phyloP scores from a whole-genome alignment of 2,329 filamentous ascomycete genomes.

The Alternaria sp. region DNA sequence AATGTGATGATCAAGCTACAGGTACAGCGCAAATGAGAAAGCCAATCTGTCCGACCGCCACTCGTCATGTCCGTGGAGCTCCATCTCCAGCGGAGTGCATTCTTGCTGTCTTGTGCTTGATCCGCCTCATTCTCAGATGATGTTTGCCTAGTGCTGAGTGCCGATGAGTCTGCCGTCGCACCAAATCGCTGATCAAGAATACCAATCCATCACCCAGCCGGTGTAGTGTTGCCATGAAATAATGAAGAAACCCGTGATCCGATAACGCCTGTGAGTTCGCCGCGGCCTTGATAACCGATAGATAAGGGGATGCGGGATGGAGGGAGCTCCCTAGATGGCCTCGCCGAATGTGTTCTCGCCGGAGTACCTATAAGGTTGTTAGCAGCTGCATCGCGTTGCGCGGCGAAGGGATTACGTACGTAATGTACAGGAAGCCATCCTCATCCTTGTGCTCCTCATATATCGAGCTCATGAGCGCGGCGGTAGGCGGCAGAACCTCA shows the following conservation, averaged over 20 bases:
- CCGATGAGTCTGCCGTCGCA: conserved; percentile 6
- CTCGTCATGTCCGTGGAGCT: not conserved
- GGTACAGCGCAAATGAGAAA: conserved; percentile 23
- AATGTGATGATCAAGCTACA: conserved; percentile 29
- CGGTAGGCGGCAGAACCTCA: conserved; percentile 94
- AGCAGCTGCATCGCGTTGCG: conserved; percentile 16
- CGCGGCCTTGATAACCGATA: conserved; percentile 30
- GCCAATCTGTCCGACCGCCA: conserved; percentile 9
- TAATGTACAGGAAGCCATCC: conserved; percentile 96
- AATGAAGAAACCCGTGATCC: conserved; percentile 34
- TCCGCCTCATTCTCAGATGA: conserved; percentile 1
- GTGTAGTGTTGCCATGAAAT: conserved; percentile 25
- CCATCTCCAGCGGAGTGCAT: not conserved
- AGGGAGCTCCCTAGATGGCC: conserved; percentile 42
- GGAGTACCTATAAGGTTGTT: conserved; percentile 70
- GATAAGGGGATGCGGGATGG: conserved; percentile 20
- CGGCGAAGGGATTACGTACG: conserved; percentile 60
- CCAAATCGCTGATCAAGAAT: conserved; percentile 16
- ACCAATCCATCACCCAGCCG: conserved; percentile 23
- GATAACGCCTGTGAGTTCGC: conserved; percentile 38
- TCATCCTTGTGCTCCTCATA: conserved; percentile 98
- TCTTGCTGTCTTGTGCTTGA: conserved; percentile 2
- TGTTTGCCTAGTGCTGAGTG: conserved; percentile 15
- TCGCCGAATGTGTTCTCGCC: conserved; percentile 98
- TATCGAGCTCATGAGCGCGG: conserved; percentile 98